phyloP scores from a whole-genome alignment of 1,139 yeast genomes.

The Nakaseomyces kungkrabaensis region DNA sequence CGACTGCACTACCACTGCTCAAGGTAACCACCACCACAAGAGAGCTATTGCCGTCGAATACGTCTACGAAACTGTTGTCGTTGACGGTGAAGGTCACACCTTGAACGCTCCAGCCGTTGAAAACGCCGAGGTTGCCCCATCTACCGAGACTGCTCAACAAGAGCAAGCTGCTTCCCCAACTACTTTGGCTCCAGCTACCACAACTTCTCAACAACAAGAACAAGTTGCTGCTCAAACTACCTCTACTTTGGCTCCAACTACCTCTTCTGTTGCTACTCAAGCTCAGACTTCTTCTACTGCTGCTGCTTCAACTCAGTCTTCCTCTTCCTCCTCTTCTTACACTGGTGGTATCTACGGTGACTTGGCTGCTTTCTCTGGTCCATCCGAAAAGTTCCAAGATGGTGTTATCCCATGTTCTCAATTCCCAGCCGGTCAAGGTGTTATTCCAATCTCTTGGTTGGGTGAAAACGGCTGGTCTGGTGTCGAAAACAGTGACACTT shows the following conservation, averaged over 20 bases:
- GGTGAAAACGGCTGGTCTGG: slow-evolving; percentile 68
- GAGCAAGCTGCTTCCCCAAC: slow-evolving; percentile 10
- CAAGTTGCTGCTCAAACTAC: slow-evolving; percentile 7
- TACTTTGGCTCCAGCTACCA: slow-evolving; percentile 5
- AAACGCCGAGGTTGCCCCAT: slow-evolving; percentile 11
- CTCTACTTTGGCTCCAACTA: slow-evolving; percentile 32
- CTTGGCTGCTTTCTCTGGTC: slow-evolving; percentile 41
- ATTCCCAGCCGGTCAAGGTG: slow-evolving; percentile 66
- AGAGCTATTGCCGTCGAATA: slow-evolving; percentile 75
- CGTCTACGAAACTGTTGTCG: slow-evolving; percentile 69
- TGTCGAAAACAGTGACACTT: slow-evolving; percentile 47
- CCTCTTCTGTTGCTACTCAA: slow-evolving; percentile 13
- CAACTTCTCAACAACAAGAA: background rate
- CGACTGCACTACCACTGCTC: slow-evolving; percentile 14
- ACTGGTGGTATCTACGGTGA: slow-evolving; percentile 42
- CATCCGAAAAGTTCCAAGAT: slow-evolving; percentile 46
- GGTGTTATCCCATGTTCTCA: slow-evolving; percentile 51
- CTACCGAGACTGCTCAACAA: slow-evolving; percentile 8
- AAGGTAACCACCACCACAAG: slow-evolving; percentile 48
- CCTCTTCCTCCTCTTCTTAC: slow-evolving; percentile 25
- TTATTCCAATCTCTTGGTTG: slow-evolving; percentile 45
- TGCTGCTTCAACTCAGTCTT: slow-evolving; percentile 24
- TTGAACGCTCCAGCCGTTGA: slow-evolving; percentile 7
- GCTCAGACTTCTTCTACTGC: slow-evolving; percentile 28
- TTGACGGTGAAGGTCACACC: slow-evolving; percentile 54